Evolutionary conservation across 2,329 filamentous ascomycete species (phyloP), one percentile per base, ranked within the genome.

Genomic region (Fusarium praegraminearum): DNA sequence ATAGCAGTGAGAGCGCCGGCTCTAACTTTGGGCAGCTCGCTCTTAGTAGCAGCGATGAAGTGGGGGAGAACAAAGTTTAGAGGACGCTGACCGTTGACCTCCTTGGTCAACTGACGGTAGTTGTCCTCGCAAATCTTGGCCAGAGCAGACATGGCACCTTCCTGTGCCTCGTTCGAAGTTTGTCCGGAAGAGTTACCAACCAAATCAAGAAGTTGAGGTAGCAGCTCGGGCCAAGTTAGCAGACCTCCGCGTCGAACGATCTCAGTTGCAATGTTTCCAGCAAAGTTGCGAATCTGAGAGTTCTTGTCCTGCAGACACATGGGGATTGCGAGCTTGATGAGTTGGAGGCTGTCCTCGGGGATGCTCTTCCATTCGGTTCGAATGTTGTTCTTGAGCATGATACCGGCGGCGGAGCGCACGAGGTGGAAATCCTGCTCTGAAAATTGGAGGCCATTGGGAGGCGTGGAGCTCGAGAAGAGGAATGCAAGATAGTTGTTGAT

Each of bases 111-210:
- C 62, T 93, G 86, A 77, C 92, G 93, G 76, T 89, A 90, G 82
- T 97, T 98, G 81, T 99, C 96, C 81, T 99, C 96, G 81, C 96
- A 99, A 66, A 99, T 94, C 84, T 98, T 98, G 78, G 91, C 85
- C 80, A 99, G 85, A 49, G 96, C 94, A 50, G 92, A 89, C 92
- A 98, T 97, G 73, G 93, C 94, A 65, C 94, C 94, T 79, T 99
- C 95, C 77, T 98, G 94, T 15, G 91, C 90, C 76, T 93, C 87
- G 44, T 86, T 82, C 9, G 93, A 84, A 24, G 90, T 83, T 67
- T 91, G 89, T 41, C 92, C 91, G 46, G 83, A 84, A 58, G 89
- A 82, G 79, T 97, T 97, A 70, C 88, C 87, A 66, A 97, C 88
- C 79, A 97, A 86, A 57, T 89, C 85, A 70, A 98, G 82, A 22